Evolutionary conservation across 164 flowering plant genomes (phyloP), one percentile per base, ranked within the genome.

Genomic region (Macadamia integrifolia): DNA sequence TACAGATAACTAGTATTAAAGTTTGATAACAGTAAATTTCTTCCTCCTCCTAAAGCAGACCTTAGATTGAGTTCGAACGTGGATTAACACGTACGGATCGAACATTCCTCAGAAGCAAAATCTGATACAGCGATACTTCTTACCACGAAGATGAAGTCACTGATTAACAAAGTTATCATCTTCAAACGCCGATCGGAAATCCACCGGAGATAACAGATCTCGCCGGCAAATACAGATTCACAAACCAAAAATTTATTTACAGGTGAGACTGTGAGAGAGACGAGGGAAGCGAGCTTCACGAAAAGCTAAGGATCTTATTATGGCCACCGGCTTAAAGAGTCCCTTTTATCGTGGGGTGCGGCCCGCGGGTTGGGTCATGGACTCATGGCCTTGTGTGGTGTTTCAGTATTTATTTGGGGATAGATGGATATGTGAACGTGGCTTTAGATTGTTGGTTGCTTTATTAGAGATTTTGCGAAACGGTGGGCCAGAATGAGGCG

Each of bases 31-130:
- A 50, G 52, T 13, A 62, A 1, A n/a, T 14, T 3, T 15, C 79
- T 79, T 80, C 61, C 81, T 57, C 42, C 68, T 75, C 65, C 67
- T 79, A 48, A 77, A 76, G 81, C 81, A 83, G 67, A 66, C 50
- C 67, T 79, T 75, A 49, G 84, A 83, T 79, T 74, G 40, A 35
- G 40, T 5, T 35, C 3, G 81, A 67, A 69, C 66, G 31, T 55
- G 70, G 55, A 53, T 66, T 4, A 72, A 35, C 49, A 66, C 40
- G 64, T 43, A 67, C 5, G 74, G 75, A 74, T 80, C 78, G 66
- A 81, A 57, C 84, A 81, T 81, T 60, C 67, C 66, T 60, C 3
- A 42, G 13, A 59, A 15, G 43, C 32, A 56, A 40, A 12, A 60
- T 40, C 43, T 61, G 58, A 66, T 57, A 52, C 56, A 52, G 1